Percentiles rank a stretch among this genome's conserved stretches.
Conservation (phyloP, 148 eudicot genomes). For the Vaccinium vitisidaea region DNA sequence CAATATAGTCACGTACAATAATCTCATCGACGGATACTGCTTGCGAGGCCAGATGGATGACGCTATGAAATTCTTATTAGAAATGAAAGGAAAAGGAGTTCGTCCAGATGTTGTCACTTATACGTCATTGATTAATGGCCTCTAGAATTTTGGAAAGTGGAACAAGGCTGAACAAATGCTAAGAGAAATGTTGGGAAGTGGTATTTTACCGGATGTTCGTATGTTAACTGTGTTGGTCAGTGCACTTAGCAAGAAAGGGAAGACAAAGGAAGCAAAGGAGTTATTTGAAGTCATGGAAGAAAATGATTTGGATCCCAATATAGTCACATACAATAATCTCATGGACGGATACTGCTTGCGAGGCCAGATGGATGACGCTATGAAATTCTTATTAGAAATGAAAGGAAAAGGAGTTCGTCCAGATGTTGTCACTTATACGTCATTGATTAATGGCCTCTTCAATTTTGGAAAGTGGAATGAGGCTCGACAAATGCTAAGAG, state of each 20-base stretch:
- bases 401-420: not conserved
- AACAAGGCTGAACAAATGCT: too few relatives aligned
- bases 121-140: slow-evolving; percentile 9
- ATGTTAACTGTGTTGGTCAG: too few relatives aligned
- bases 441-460: slow-evolving; percentile 13
- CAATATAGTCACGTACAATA: too few relatives aligned
- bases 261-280: too few relatives aligned
- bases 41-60: not conserved
- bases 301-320: too few relatives aligned
- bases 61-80: not conserved
- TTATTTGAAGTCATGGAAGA: too few relatives aligned
- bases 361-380: not conserved
- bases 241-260: too few relatives aligned
- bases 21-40: too few relatives aligned
- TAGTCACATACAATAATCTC: too few relatives aligned
- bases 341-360: too few relatives aligned
- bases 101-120: not conserved
- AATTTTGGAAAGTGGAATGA: not conserved
- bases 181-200: too few relatives aligned
- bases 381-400: not conserved
- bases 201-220: too few relatives aligned
- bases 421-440: not conserved
- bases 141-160: not conserved
- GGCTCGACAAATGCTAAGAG: not conserved
- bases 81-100: slow-evolving; percentile 9